Evolutionary conservation across 106 monocot genomes (phyloP).

Genomic region (Dendrobium chrysotoxum): DNA sequence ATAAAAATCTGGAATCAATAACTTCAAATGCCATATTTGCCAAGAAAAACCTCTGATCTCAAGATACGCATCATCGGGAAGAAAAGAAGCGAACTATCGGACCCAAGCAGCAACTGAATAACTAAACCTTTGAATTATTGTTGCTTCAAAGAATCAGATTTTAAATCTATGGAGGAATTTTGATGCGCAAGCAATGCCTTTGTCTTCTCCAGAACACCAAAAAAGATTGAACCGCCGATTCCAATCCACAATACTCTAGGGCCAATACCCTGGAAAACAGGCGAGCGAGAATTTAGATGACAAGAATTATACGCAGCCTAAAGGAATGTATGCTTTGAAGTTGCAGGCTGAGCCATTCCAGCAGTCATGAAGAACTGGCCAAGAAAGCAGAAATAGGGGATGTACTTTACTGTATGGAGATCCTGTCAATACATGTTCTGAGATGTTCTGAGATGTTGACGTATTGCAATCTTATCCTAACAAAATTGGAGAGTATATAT

Average conservation of each 20-base stretch:
- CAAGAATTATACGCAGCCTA: neutral
- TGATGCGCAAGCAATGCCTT: conserved; percentile 47
- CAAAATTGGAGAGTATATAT: too few relatives aligned
- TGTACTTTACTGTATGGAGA: too few relatives aligned
- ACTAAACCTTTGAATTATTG: conserved; percentile 8
- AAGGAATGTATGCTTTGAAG: neutral
- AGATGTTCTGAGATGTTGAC: too few relatives aligned
- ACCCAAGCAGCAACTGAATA: neutral
- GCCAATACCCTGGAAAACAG: conserved; percentile 59
- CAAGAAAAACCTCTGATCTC: neutral
- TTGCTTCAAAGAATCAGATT: conserved; percentile 21
- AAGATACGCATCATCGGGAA: neutral
- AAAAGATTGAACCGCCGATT: conserved; percentile 96
- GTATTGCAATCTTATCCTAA: too few relatives aligned
- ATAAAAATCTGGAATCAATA: neutral
- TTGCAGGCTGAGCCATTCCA: neutral
- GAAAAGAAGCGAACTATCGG: neutral
- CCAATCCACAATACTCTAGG: conserved; percentile 98
- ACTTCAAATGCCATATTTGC: neutral
- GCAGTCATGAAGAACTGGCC: neutral
- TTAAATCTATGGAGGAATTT: neutral
- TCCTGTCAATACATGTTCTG: too few relatives aligned
- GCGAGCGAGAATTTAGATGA: neutral
- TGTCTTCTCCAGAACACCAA: conserved; percentile 85
- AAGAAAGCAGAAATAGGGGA: too few relatives aligned